These are phyloP conservation scores for Dovyalis caffra DNA, from an alignment of 345 rosid species.

Conservation along the genomic window DNA sequence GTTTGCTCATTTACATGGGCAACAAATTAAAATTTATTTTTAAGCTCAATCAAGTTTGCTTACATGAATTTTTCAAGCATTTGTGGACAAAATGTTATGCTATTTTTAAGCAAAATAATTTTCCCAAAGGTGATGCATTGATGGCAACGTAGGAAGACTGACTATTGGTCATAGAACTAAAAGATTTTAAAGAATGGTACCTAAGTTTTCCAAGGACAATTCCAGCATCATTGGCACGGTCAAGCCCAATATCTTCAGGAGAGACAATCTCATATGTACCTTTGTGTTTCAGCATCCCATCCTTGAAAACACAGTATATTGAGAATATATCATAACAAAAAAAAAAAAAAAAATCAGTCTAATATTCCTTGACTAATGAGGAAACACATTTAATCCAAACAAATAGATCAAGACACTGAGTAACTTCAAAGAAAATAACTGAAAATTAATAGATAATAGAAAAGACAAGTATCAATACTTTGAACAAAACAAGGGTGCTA, in stretches of 20 bases:
- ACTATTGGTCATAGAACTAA: not conserved
- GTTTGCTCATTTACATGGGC: not conserved
- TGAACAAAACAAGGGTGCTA: not conserved
- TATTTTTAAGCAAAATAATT: too few relatives aligned
- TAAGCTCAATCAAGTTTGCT: too few relatives aligned
- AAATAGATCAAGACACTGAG: not conserved
- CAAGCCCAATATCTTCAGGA: conserved; percentile 91
- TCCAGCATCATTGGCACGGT: conserved; percentile 78
- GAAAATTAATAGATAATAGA: not conserved
- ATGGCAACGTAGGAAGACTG: not conserved
- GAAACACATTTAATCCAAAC: not conserved
- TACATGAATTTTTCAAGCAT: too few relatives aligned
- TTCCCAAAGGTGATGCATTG: too few relatives aligned
- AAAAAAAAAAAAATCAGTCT: not conserved
- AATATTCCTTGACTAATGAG: not conserved
- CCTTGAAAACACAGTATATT: conserved; percentile 42
- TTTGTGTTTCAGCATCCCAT: conserved; percentile 94
- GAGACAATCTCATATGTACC: conserved; percentile 87
- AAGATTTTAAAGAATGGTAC: conserved; percentile 30
- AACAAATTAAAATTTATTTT: not conserved
- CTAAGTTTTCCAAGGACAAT: conserved; percentile 96
- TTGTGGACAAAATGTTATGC: too few relatives aligned
- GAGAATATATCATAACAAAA: not conserved
- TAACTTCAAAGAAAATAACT: not conserved
- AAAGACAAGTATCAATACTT: not conserved